Conservation (phyloP, 225 moss, liverwort and hornwort genomes). For the Pseudisothecium myosuroides region DNA sequence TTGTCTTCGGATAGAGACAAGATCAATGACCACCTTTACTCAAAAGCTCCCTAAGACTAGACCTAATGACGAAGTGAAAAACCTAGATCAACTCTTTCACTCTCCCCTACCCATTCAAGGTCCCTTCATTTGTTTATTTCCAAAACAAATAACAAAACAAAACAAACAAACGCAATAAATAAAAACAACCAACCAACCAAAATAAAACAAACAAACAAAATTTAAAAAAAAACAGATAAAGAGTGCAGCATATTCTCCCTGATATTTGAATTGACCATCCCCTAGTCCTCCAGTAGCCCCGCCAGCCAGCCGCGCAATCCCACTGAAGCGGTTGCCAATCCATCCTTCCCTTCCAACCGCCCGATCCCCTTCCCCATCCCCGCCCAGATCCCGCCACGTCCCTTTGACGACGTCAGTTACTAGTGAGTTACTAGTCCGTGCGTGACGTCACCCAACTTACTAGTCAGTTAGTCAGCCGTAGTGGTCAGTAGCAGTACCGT, state of each 20-base stretch:
- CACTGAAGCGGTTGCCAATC: not conserved
- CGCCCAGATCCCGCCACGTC: not conserved
- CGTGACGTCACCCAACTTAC: not conserved
- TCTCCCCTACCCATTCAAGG: rapidly evolving
- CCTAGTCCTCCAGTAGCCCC: not conserved
- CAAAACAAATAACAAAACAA: rapidly evolving
- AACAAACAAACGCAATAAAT: too few species aligned
- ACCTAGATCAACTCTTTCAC: not conserved
- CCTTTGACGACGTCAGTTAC: not conserved
- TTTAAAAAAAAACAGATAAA: too few species aligned
- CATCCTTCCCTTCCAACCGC: not conserved
- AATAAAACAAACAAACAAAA: not conserved
- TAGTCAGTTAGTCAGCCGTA: not conserved
- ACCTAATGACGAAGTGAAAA: not conserved
- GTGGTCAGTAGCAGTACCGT: not conserved
- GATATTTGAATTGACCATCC: not conserved
- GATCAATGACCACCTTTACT: not conserved
- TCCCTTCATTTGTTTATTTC: too few species aligned
- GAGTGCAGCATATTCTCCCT: not conserved
- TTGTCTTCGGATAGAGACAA: not conserved
- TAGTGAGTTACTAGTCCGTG: not conserved
- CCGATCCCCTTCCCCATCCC: not conserved
- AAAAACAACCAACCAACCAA: not conserved
- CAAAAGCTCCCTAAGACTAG: not conserved
- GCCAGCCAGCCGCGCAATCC: not conserved